Percentiles rank a stretch among this genome's conserved stretches.
Evolutionary conservation across 768 basidiomycete genomes (phyloP).

Genomic region (Russula sp.): DNA sequence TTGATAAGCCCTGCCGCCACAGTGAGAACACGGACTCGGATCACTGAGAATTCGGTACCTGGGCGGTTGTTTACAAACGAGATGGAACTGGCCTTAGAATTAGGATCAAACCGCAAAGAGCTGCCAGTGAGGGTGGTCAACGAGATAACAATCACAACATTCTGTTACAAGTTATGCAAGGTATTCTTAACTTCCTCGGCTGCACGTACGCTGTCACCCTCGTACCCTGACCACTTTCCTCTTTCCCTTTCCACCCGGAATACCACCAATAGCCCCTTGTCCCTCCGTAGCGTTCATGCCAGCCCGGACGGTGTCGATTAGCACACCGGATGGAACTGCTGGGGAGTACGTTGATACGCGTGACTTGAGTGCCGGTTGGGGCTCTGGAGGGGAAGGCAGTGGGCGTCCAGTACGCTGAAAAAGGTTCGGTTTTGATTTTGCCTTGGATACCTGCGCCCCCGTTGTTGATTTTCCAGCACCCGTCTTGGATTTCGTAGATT

Average conservation of each 20-base stretch:
- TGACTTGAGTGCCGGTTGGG: constrained; percentile 62
- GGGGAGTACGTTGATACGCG: constrained; percentile 34
- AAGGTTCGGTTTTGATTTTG: constrained; percentile 26
- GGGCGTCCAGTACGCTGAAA: constrained; percentile 28
- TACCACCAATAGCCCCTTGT: constrained; percentile 11
- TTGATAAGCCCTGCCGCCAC: no score
- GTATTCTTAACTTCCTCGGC: constrained; percentile 1
- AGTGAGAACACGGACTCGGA: no score
- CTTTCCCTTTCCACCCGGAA: constrained; percentile 23
- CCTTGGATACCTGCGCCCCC: constrained; percentile 23
- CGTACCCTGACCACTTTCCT: constrained; percentile 24
- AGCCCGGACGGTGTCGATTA: constrained; percentile 23
- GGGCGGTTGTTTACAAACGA: no score
- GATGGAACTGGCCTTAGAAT: not conserved
- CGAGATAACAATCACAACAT: constrained; percentile 1
- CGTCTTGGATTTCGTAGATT: constrained; percentile 28
- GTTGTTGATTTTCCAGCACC: constrained; percentile 26
- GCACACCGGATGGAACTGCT: constrained; percentile 20
- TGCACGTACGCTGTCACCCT: constrained; percentile 7
- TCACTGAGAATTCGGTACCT: no score
- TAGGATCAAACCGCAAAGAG: not conserved
- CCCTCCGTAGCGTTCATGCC: constrained; percentile 24
- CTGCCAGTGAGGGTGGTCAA: not conserved
- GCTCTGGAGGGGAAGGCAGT: constrained; percentile 70
- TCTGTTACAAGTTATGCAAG: constrained; percentile 9